Percentiles rank a stretch among this genome's conserved stretches.
Evolutionary conservation across 495 filamentous ascomycete species (phyloP).

Genomic region (Penicillium waksmanii): DNA sequence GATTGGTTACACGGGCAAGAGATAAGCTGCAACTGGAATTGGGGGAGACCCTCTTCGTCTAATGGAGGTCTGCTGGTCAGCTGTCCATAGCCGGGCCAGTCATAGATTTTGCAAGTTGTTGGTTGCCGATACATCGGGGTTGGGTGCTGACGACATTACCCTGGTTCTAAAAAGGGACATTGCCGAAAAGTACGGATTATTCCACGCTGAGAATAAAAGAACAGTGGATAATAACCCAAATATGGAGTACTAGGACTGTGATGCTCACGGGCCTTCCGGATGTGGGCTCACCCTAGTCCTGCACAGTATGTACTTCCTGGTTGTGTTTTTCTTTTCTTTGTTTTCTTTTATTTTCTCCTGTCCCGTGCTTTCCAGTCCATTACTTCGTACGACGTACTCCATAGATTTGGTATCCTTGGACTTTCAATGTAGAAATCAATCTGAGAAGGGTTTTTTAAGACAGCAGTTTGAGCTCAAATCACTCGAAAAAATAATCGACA

Average conservation of each 20-base stretch:
- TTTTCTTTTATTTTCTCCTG: neutral
- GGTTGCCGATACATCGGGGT: neutral
- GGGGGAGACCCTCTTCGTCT: neutral
- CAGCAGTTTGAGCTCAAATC: neutral
- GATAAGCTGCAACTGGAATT: neutral
- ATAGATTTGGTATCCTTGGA: neutral
- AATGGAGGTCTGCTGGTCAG: neutral
- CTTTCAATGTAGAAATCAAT: neutral
- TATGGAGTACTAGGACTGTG: neutral
- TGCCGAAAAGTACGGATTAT: neutral
- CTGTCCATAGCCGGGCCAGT: conserved; percentile 14
- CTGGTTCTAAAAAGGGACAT: neutral
- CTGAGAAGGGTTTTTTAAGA: neutral
- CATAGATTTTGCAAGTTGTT: neutral
- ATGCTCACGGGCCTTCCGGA: conserved; percentile 1
- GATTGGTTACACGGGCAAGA: conserved; percentile 20
- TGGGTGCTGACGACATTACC: neutral
- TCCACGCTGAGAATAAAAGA: too few species aligned
- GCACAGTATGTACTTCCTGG: neutral
- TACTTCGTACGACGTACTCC: neutral
- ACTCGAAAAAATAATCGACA: neutral
- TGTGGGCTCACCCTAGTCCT: neutral
- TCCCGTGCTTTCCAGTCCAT: neutral
- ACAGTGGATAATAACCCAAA: neutral
- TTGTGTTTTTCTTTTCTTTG: neutral